A percentile compares a stretch with the other conserved stretches of the same genome.
Evolutionary conservation across 2,329 filamentous ascomycete genomes (phyloP).

Genomic region (Penicillium polonicum): DNA sequence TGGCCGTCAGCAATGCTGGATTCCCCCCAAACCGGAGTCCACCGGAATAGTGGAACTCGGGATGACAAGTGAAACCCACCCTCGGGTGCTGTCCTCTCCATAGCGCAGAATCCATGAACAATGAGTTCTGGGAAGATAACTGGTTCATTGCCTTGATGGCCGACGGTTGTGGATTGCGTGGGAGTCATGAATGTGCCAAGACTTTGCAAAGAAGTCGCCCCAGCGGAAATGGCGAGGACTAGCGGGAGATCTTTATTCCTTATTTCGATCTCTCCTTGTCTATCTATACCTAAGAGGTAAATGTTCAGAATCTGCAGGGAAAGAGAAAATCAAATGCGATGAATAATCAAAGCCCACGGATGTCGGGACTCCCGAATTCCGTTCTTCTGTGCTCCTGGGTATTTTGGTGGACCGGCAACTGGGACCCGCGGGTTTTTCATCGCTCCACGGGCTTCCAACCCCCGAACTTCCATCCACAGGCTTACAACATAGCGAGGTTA

Average conservation of each 20-base stretch:
- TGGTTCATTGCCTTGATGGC: constrained; percentile 10
- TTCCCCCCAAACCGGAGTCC: neutral
- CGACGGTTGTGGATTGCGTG: constrained; percentile 13
- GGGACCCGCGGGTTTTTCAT: neutral
- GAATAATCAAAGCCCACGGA: constrained; percentile 4
- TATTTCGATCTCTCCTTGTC: neutral
- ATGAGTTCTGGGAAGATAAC: neutral
- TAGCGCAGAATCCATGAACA: constrained; percentile 1
- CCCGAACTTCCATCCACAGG: neutral
- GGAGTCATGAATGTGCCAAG: constrained; percentile 19
- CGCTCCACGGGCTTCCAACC: neutral
- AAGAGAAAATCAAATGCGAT: neutral
- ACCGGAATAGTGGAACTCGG: neutral
- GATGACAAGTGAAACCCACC: neutral
- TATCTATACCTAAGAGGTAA: neutral
- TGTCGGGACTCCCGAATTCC: constrained; percentile 14
- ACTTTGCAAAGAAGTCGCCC: constrained; percentile 6
- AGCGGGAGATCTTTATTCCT: constrained; percentile 6
- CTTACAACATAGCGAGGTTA: neutral
- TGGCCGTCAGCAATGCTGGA: constrained; percentile 3
- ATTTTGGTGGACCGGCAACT: neutral
- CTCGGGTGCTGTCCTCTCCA: neutral
- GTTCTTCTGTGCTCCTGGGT: constrained; percentile 1
- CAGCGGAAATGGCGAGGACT: constrained; percentile 2
- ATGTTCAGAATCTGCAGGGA: neutral